These are phyloP conservation scores for Neurospora africana DNA, from an alignment of 495 filamentous ascomycete genomes.

Conservation along the genomic window DNA sequence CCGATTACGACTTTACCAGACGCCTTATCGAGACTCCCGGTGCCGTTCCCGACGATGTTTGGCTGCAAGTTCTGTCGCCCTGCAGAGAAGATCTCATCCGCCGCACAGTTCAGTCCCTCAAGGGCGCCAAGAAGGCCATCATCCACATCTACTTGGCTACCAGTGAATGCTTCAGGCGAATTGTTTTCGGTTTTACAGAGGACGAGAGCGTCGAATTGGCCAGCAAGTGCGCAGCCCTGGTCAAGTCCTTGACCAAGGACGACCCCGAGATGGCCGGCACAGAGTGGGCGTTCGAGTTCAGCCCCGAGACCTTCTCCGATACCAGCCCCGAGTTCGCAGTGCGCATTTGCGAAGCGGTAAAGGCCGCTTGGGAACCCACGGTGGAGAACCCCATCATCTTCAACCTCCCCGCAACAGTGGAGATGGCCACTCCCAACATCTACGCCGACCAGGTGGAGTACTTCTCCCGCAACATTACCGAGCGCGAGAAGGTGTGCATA, in stretches of 20 bases:
- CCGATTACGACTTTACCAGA: conserved; percentile 91
- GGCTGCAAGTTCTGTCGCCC: conserved; percentile 87
- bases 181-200: conserved; percentile 81
- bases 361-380: conserved; percentile 84
- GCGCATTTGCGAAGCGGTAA: conserved; percentile 85
- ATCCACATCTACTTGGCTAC: conserved; percentile 96
- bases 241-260: conserved; percentile 89
- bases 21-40: conserved; percentile 80
- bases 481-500: conserved; percentile 73
- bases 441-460: conserved; percentile 97
- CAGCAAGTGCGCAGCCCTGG: conserved; percentile 76
- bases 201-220: conserved; percentile 74
- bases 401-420: conserved; percentile 94
- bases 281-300: conserved; percentile 93
- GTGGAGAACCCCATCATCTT: conserved; percentile 85
- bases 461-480: conserved; percentile 74
- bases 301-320: conserved; percentile 93
- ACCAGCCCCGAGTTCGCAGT: conserved; percentile 75
- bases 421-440: conserved; percentile 91
- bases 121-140: conserved; percentile 89
- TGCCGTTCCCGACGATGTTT: conserved; percentile 83
- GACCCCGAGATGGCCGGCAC: conserved; percentile 65
- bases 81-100: conserved; percentile 89
- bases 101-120: conserved; percentile 80
- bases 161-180: conserved; percentile 79